Evolutionary conservation across 192 early-diverging fungal species (phyloP).

Genomic region (Linnemannia zychae): DNA sequence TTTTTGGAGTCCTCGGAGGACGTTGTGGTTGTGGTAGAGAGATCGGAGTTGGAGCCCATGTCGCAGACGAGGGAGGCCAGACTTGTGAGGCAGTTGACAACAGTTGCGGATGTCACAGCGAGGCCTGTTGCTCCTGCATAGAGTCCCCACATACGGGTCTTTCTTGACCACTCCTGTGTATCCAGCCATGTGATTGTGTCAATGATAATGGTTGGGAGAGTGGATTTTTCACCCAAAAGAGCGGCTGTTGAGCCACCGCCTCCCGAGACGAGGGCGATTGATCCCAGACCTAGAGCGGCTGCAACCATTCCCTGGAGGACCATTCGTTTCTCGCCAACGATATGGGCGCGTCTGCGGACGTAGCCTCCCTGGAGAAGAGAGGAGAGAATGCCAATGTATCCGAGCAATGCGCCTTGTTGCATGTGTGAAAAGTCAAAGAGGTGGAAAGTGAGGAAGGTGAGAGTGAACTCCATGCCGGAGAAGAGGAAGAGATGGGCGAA

Average conservation of each 20-base stretch:
- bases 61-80: slow-evolving; percentile 67
- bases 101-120: slow-evolving; percentile 94
- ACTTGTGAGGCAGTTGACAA: slow-evolving; percentile 92
- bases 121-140: slow-evolving; percentile 87
- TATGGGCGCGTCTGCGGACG: slow-evolving; percentile 80
- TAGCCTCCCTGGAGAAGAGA: slow-evolving; percentile 95
- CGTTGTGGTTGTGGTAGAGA: background rate
- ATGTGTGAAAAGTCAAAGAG: slow-evolving; percentile 87
- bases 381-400: slow-evolving; percentile 88
- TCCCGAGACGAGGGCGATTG: slow-evolving; percentile 65
- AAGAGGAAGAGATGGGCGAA: slow-evolving; percentile 94
- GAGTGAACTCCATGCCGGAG: slow-evolving; percentile 98
- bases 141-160: slow-evolving; percentile 51
- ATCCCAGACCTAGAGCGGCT: slow-evolving; percentile 73
- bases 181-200: slow-evolving; percentile 17
- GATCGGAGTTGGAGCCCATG: slow-evolving; percentile 46
- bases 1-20: background rate
- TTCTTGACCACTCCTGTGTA: slow-evolving; percentile 49
- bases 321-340: slow-evolving; percentile 76
- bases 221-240: slow-evolving; percentile 19
- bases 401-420: slow-evolving; percentile 91
- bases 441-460: slow-evolving; percentile 97
- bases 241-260: slow-evolving; percentile 22
- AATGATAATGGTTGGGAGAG: background rate
- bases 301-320: slow-evolving; percentile 84